Evolutionary conservation across 805 yeast species (phyloP), one percentile per base, ranked within the genome.

Genomic region (Barnettozyma californica): DNA sequence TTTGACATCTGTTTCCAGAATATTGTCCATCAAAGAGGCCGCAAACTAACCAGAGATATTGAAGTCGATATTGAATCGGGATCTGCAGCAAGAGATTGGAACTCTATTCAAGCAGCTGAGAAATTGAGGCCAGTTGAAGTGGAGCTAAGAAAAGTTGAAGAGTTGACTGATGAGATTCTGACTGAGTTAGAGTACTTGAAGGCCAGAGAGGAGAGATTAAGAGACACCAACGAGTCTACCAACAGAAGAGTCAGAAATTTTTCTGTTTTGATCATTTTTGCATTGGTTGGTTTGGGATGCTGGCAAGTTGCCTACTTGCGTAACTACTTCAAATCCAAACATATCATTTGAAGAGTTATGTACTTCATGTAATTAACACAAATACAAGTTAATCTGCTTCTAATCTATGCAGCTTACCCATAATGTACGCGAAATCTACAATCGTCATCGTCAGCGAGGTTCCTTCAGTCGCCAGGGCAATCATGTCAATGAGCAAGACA

Each of bases 21-120:
- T 67, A 65, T 73, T 44, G 49, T 66, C n/a, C 57, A 63, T 29
- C 67, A 71, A 49, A 66, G 68, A 47, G 76, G 76, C 25, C 70
- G 73, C 41, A 64, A 73, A 27, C 60, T 77, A 56, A 66, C 70
- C 51, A 83, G 98, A 67, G 84, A 84, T 46, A 73, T 94, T 58
- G 97, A 90, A 62, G 73, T 94, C 61, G 97, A 91, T 55, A 84
- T 94, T 51, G 98, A 94, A 68, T 83, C 90, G 53, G 99, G 99
- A 40, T 87, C 97, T 45, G 87, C 90, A 60, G 99, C 98, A 38
- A 84, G 98, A 68, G 98, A 94, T 71, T 94, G 98, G 97, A 89
- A 90, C 64, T 88, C 90, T 21, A 74, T 91, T 53, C 97, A 91
- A 73, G 91, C 96, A 42, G 79, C 86, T 41, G 98, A 94, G 68